Base-by-base conservation (phyloP, 352 stramenopile species). In the Globisporangium ultimum region DNA sequence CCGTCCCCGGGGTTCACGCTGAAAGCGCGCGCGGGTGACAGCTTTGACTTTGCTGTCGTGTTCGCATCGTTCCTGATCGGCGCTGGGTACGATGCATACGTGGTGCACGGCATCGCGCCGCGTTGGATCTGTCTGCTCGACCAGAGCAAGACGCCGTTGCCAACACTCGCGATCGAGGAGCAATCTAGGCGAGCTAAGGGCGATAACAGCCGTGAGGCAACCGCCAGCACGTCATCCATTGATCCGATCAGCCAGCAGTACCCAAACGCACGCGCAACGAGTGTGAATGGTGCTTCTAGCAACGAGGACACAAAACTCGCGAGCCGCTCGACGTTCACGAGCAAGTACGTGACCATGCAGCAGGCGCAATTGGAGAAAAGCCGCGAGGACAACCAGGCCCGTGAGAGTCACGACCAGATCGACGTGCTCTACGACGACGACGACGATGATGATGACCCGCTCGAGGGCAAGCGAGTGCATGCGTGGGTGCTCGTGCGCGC, bases 61-160 rank as follows among this genome's bases (percentile, higher is more conserved):
- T 65, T 98, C 0, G 79, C 63, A 28, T 97, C 88, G 10, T 97
- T 98, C 42, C 75, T 99, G 13, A 76, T 98, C 40, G 96, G 95
- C 14, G 84, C 87, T 8, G 95, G 95, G 0, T 98, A 98, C 64
- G 95, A 99, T 60, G 95, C 95, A 3, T 98, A 97, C 61, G 89
- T 98, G 12, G 93, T 98, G 8, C 77, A 93, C 38, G 96, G 96
- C 2, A 64, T 76, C 13, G 93, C 91, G 4, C 90, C 93, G 12
- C 68, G 66, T 3, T 97, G 88, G 78, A 84, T 98, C 22, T 97
- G 90, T 53, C 64, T 97, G 0, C 56, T 95, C n/a, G 93, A 98
- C 68, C 89, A 97, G 60, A 96, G 76, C 48, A 79, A 88, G 18
- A 88, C 81, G 12, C 58, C 67, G 11, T 83, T 91, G 32, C 87